Base-by-base conservation (phyloP, 352 stramenopile species). In the Pythium myriotylum region DNA sequence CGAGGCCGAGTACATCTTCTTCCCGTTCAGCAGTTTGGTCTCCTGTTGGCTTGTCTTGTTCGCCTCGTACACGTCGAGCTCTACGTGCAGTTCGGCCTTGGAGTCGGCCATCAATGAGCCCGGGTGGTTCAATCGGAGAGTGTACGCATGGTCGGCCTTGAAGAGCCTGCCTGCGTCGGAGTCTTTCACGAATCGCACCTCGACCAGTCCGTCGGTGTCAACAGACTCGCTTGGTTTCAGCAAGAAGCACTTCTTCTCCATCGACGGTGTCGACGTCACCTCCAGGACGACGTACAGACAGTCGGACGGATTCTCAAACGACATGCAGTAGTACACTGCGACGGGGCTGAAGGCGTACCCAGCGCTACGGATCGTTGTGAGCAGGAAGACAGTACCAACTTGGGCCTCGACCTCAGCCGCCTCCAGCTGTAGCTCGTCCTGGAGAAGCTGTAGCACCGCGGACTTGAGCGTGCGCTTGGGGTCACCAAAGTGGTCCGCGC, bases 271-370 rank as follows among this genome's bases (percentile, higher is more conserved):
- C 13, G 8, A 14, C n/a, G 51, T 58, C 6, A 58, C 33, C 26
- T 58, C 51, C 4, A 58, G 51, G 16, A 57, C 51, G 22, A 58
- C 37, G 51, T 37, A 58, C 17, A 47, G n/a, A 17, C 51, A 58
- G 33, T 48, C 14, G 6, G 32, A 37, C 20, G 51, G 33, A 20
- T 58, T 35, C 37, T 48, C 51, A 12, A 48, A 47, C n/a, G 33
- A 33, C 51, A 58, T 58, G 51, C 51, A 58, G 51, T 48, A 58
- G 51, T 58, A 58, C 29, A 58, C 46, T 20, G 51, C 41, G 20
- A 58, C 42, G 19, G 51, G 51, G 37, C 42, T 58, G 37, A 58
- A 58, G n/a, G 29, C 20, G 51, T 58, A 58, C 6, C 51, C 51
- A 5, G 42, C 9, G 12, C 33, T 39, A 4, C 51, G 32, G 33